Percentiles rank a stretch among this genome's conserved stretches.
Evolutionary conservation across 2,329 filamentous ascomycete genomes (phyloP).

Genomic region (Purpureocillium lavendulum): DNA sequence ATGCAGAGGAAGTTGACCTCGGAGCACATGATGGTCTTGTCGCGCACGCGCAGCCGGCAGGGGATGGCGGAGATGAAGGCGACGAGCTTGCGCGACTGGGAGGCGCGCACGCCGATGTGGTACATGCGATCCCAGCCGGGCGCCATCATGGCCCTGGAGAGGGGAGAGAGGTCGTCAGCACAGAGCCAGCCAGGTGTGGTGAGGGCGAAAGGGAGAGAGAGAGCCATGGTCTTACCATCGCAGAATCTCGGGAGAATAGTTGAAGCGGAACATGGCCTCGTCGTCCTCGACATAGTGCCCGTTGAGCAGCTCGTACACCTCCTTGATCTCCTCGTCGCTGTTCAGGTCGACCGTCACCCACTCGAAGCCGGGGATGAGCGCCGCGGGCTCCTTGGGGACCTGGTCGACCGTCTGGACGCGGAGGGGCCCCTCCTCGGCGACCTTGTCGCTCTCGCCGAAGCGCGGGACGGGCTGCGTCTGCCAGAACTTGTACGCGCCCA

Average conservation of each 20-base stretch:
- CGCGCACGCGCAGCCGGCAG: slow-evolving; percentile 70
- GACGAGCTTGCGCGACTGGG: slow-evolving; percentile 76
- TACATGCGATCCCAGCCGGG: slow-evolving; percentile 91
- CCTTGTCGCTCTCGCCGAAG: slow-evolving; percentile 54
- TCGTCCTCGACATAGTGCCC: slow-evolving; percentile 97
- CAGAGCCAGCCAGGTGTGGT: too few relatives aligned
- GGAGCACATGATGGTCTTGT: slow-evolving; percentile 65
- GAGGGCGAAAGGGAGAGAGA: too few relatives aligned
- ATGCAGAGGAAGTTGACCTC: slow-evolving; percentile 99
- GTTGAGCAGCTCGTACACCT: slow-evolving; percentile 85
- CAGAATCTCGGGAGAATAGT: slow-evolving; percentile 82
- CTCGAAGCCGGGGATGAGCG: slow-evolving; percentile 77
- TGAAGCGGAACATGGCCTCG: slow-evolving; percentile 95
- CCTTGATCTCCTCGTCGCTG: slow-evolving; percentile 69
- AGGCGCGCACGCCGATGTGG: slow-evolving; percentile 88
- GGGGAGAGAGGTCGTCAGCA: too few relatives aligned
- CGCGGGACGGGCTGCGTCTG: slow-evolving; percentile 89
- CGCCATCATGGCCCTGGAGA: slow-evolving; percentile 77
- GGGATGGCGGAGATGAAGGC: slow-evolving; percentile 95
- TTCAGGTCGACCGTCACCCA: slow-evolving; percentile 88
- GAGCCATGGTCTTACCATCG: slow-evolving; percentile 72
- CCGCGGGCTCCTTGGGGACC: slow-evolving; percentile 67
- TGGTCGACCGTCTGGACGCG: slow-evolving; percentile 69
- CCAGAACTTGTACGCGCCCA: slow-evolving; percentile 98
- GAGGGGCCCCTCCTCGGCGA: slow-evolving; percentile 73